Evolutionary conservation across 164 flowering plant genomes (phyloP), one percentile per base, ranked within the genome.

Genomic region (Tinospora cordifolia): DNA sequence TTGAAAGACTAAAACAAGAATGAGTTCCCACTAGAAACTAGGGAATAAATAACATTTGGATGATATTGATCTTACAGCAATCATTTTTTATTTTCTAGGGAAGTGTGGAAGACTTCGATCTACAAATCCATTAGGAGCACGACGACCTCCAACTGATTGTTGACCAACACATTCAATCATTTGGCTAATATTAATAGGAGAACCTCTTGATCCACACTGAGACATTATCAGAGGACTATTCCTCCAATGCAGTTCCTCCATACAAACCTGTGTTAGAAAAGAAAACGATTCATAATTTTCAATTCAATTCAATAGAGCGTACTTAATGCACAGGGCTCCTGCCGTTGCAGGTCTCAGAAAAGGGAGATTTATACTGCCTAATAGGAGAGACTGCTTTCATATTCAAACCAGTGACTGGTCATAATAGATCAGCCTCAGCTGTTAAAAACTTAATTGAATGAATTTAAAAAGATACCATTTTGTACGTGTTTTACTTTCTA

Each of bases 141-240:
- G 91, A 26, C 87, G 87, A 73, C 99, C 99, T 8, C 93, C 91
- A 77, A 95, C 98, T 26, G 88, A 80, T 73, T 95, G 99, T 80
- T 95, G 99, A 66, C 99, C 98, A 69, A 95, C 99, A 83, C 98
- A 95, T 17, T 91, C 97, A 85, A 92, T 76, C 99, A 95, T 95
- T 74, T 95, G 99, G 67, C 94, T 87, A 19, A 95, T 92, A 81
- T 92, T 95, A 69, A 88, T 88, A 41, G 88, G 87, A 68, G 98
- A 92, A 69, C 99, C 99, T 80, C 92, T 95, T 63, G 99, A 95
- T 73, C 98, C 99, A 84, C 99, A 94, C 25, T 89, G 93, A 39
- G 93, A 88, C 99, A 92, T 94, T 69, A 92, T 94, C 79, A 94
- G 80, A 30, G 98, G 99, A 78, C 98, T 92, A 69, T 94, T 94